Evolutionary conservation across 2,329 filamentous ascomycete species (phyloP), one percentile per base, ranked within the genome.

Genomic region (Hirsutella thompsonii): DNA sequence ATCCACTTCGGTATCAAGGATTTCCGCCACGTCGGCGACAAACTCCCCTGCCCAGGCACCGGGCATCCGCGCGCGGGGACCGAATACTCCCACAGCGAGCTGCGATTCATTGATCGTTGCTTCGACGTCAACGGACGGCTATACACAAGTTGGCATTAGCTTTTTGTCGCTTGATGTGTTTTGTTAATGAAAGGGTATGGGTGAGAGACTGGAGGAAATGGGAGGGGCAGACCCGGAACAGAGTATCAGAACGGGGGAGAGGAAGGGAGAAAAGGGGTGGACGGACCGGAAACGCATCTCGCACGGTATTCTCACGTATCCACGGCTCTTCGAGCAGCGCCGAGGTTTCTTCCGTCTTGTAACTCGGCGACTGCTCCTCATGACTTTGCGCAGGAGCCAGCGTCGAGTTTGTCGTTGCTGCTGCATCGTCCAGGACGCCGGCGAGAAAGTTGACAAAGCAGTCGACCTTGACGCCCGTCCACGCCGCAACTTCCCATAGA

Each of bases 381-480:
- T 3, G 13, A 8, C n/a, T 16, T 18, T 34, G 11, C 16, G 6
- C 29, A 32, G 29, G 29, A 32, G 8, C 16, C 10, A 32, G 16
- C 8, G 29, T 32, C 29, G 11, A 10, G 5, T 16, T 13, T n/a
- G n/a, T n/a, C n/a, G 19, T 11, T 16, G 18, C 8, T 5, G 4
- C 34, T 16, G 10, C 5, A 3, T 9, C 33, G 8, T 46, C 43
- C 0, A 46, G 43, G 0, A 72, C 72, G 5, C 78, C 57, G 39
- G 68, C 76, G 16, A 94, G 59, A 48, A 94, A 92, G 56, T 95
- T 95, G 51, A 94, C 77, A 61, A 85, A 90, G 0, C 73, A 78
- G 49, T 83, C 73, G 1, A 94, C 58, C 41, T 59, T 66, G 2
- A 87, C 61, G 0, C 81, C 82, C 0, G 84, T 90, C 87, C 87